Evolutionary conservation across 495 filamentous ascomycete species (phyloP).

Genomic region (Cercophora newfieldiana): DNA sequence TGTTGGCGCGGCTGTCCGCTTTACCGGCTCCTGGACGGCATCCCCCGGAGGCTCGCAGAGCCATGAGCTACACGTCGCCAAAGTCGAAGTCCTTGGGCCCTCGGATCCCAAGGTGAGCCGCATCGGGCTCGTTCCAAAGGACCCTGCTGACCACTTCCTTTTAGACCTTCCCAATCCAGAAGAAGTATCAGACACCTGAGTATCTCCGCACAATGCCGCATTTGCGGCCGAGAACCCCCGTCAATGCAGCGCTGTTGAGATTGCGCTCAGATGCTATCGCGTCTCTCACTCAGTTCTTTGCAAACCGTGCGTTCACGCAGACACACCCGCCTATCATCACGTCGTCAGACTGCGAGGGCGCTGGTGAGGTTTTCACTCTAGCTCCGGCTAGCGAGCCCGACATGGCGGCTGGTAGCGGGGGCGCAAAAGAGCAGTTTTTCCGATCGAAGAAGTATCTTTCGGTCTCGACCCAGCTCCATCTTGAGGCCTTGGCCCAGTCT

Average conservation of each 20-base stretch:
- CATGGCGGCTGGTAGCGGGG: constrained; percentile 12
- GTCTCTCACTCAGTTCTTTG: constrained; percentile 71
- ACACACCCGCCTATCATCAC: constrained; percentile 92
- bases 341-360: constrained; percentile 96
- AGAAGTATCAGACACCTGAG: constrained; percentile 88
- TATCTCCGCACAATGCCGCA: constrained; percentile 89
- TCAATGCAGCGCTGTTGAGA: constrained; percentile 77
- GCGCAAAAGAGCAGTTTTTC: constrained; percentile 62
- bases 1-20: constrained; percentile 74
- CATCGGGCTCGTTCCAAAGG: background rate
- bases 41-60: constrained; percentile 71
- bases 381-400: constrained; percentile 38
- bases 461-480: constrained; percentile 90
- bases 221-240: constrained; percentile 78
- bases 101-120: constrained; percentile 74
- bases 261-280: constrained; percentile 80
- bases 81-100: constrained; percentile 68
- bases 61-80: constrained; percentile 74
- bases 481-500: constrained; percentile 88
- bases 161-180: constrained; percentile 87
- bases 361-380: constrained; percentile 90
- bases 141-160: constrained; percentile 13
- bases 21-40: constrained; percentile 76
- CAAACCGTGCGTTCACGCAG: constrained; percentile 70
- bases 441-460: constrained; percentile 90